A percentile compares a stretch with the other conserved stretches of the same genome.
phyloP scores from a whole-genome alignment of 805 yeast species.

The Kuraishia piskuri region DNA sequence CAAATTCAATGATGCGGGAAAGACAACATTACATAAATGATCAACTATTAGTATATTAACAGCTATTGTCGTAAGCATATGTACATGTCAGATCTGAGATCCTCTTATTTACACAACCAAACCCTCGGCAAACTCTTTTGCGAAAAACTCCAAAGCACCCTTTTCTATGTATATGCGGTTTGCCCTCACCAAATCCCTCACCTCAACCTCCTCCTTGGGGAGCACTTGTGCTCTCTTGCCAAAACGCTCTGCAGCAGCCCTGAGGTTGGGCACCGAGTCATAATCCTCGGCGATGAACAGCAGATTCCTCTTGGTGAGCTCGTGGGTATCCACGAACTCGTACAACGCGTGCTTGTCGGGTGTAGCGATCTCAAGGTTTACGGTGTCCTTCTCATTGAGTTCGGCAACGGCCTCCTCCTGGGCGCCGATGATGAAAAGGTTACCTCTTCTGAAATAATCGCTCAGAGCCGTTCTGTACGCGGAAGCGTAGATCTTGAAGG shows the following conservation, averaged over 20 bases:
- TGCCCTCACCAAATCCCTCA: slow-evolving; percentile 77
- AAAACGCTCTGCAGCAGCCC: slow-evolving; percentile 44
- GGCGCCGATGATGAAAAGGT: slow-evolving; percentile 61
- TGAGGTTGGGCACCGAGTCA: slow-evolving; percentile 39
- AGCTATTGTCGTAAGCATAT: background rate
- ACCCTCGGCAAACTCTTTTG: slow-evolving; percentile 20
- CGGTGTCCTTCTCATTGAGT: slow-evolving; percentile 17
- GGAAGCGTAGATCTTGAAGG: slow-evolving; percentile 57
- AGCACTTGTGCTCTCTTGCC: slow-evolving; percentile 53
- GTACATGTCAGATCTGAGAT: background rate
- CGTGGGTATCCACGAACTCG: slow-evolving; percentile 36
- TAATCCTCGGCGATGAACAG: slow-evolving; percentile 58
- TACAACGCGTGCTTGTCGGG: slow-evolving; percentile 20
- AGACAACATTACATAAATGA: too few species aligned
- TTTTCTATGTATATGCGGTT: slow-evolving; percentile 66
- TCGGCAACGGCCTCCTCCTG: slow-evolving; percentile 17
- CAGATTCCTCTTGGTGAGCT: slow-evolving; percentile 42
- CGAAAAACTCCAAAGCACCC: slow-evolving; percentile 60
- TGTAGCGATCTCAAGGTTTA: slow-evolving; percentile 18
- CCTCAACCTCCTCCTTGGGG: slow-evolving; percentile 71
- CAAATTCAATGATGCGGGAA: too few species aligned
- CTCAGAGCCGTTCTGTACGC: slow-evolving; percentile 83
- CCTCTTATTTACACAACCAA: slow-evolving; percentile 8
- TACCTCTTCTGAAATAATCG: slow-evolving; percentile 70
- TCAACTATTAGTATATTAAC: background rate